Percentiles rank a stretch among this genome's conserved stretches.
These are phyloP conservation scores for Pulveroboletus ravenelii DNA, from an alignment of 768 basidiomycete species.

Conservation along the genomic window DNA sequence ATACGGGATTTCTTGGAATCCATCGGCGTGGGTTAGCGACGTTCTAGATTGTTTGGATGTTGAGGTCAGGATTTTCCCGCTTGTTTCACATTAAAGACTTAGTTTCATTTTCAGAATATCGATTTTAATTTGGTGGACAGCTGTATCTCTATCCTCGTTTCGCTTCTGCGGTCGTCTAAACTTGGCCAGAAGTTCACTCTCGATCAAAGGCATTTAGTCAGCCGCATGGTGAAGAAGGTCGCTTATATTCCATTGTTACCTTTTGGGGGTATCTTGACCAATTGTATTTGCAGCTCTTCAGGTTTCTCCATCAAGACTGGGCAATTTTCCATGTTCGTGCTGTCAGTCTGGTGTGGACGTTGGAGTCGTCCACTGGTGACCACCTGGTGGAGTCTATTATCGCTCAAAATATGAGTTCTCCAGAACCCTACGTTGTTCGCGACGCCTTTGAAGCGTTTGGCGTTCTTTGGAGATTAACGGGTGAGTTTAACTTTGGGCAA, in stretches of 20 bases:
- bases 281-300: slow-evolving; percentile 49
- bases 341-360: slow-evolving; percentile 76
- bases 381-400: slow-evolving; percentile 77
- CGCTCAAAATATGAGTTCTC: slow-evolving; percentile 62
- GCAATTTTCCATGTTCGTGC: slow-evolving; percentile 77
- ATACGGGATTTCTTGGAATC: slow-evolving; percentile 51
- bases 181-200: slow-evolving; percentile 53
- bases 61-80: slow-evolving; percentile 39
- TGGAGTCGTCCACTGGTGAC: slow-evolving; percentile 52
- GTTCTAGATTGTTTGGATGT: slow-evolving; percentile 52
- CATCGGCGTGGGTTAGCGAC: slow-evolving; percentile 55
- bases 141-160: slow-evolving; percentile 51
- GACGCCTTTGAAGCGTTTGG: slow-evolving; percentile 86
- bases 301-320: slow-evolving; percentile 63
- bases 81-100: not conserved
- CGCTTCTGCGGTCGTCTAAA: slow-evolving; percentile 45
- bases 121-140: slow-evolving; percentile 70
- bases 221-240: slow-evolving; percentile 54
- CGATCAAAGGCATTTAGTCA: slow-evolving; percentile 51
- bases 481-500: slow-evolving; percentile 36
- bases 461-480: slow-evolving; percentile 84
- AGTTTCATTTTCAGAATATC: slow-evolving; percentile 16
- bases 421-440: slow-evolving; percentile 41
- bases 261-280: slow-evolving; percentile 1
- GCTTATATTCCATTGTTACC: slow-evolving; percentile 4